Evolutionary conservation across 805 yeast species (phyloP).

Genomic region (Tetrapisispora nanseiensis): DNA sequence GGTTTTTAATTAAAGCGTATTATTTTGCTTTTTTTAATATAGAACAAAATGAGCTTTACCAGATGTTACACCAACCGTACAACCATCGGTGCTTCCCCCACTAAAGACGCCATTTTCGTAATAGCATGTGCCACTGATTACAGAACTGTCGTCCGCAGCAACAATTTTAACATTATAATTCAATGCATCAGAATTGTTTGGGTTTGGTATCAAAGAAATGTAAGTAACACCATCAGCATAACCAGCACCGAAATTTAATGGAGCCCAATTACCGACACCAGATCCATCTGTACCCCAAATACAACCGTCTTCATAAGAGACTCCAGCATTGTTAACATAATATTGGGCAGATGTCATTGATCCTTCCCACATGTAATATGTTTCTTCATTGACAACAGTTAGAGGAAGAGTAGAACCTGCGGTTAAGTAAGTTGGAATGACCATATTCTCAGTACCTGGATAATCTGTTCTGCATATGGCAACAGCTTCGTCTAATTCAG

Average conservation of each 20-base stretch:
- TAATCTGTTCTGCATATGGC: constrained; percentile 97
- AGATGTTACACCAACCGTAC: constrained; percentile 76
- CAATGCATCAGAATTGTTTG: constrained; percentile 63
- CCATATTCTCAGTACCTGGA: constrained; percentile 99
- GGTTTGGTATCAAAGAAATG: constrained; percentile 88
- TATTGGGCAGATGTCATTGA: constrained; percentile 32
- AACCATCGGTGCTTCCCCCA: constrained; percentile 54
- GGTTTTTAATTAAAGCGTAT: no score
- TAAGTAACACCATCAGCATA: constrained; percentile 59
- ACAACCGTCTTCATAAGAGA: constrained; percentile 82
- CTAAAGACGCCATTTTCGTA: constrained; percentile 44
- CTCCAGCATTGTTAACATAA: constrained; percentile 57
- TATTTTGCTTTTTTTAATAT: no score
- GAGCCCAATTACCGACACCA: constrained; percentile 96
- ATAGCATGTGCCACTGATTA: constrained; percentile 63
- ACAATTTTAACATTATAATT: constrained; percentile 70
- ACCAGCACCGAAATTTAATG: constrained; percentile 90
- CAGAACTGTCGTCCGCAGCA: constrained; percentile 48
- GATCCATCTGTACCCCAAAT: constrained; percentile 78
- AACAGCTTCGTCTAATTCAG: constrained; percentile 53
- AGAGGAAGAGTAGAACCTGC: constrained; percentile 59
- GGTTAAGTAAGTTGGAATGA: constrained; percentile 72
- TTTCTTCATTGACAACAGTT: constrained; percentile 68
- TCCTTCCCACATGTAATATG: constrained; percentile 78
- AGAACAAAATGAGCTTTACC: constrained; percentile 77